Percentiles rank a stretch among this genome's conserved stretches.
phyloP scores from a whole-genome alignment of 2,329 filamentous ascomycete species.

The Hymenoscyphus infarciens region DNA sequence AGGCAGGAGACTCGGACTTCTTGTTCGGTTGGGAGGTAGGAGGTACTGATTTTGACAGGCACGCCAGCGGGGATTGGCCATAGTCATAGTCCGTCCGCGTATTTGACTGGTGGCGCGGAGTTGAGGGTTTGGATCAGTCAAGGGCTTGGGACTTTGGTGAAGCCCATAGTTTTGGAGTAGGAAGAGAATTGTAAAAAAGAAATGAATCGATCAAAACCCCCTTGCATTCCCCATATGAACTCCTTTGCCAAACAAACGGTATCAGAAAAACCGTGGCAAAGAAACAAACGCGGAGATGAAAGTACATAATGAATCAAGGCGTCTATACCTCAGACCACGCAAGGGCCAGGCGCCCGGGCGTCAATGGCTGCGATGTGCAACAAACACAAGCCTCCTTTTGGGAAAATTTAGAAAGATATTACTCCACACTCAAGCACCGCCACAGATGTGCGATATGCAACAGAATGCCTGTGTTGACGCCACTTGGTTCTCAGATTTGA shows the following conservation, averaged over 20 bases:
- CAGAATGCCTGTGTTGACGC: slow-evolving; percentile 8
- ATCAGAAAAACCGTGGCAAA: neutral
- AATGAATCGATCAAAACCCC: neutral
- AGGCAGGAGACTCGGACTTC: slow-evolving; percentile 51
- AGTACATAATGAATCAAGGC: neutral
- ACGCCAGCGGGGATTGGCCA: slow-evolving; percentile 45
- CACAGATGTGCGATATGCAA: slow-evolving; percentile 6
- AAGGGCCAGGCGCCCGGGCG: neutral
- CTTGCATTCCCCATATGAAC: neutral
- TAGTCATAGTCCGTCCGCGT: slow-evolving; percentile 38
- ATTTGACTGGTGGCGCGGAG: slow-evolving; percentile 17
- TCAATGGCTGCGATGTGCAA: neutral
- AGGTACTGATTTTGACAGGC: slow-evolving; percentile 52
- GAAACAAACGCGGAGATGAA: neutral
- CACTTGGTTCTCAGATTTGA: neutral
- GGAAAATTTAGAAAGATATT: neutral
- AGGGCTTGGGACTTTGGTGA: neutral
- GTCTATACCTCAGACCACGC: neutral
- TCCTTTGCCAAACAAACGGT: neutral
- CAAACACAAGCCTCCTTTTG: neutral
- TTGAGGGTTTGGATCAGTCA: neutral
- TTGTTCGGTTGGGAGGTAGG: slow-evolving; percentile 53
- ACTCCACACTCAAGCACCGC: slow-evolving; percentile 3
- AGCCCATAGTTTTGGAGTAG: neutral
- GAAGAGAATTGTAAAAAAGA: neutral